Evolutionary conservation across 139 green algal species (phyloP), one percentile per base, ranked within the genome.

Genomic region (Micromonas pusilla): DNA sequence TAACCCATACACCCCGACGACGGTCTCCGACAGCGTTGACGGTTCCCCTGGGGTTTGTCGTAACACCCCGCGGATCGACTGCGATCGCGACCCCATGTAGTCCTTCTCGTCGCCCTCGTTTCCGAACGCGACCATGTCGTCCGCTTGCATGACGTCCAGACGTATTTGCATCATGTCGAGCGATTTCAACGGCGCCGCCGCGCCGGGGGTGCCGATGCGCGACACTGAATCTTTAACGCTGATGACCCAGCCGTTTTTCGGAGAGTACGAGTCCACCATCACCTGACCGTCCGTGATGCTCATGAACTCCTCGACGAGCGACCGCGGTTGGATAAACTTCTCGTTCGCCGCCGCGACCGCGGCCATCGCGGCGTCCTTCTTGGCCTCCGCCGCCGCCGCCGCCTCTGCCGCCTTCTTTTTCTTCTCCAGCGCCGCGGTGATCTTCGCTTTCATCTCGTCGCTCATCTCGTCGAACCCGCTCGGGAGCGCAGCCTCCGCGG

Each of bases 281-380:
- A 75, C 68, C 38, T 78, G 72, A 45, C 72, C 72, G 33, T 78
- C 72, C 1, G 72, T 68, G 31, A 78, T 78, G 52, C 31, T 62
- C 72, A 78, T 78, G 53, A 78, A 67, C 52, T 78, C 72, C 26
- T 78, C 72, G 0, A 67, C 72, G 26, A 78, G 33, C 13, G 72
- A 62, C 31, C 72, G 45, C 1, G 68, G 25, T 33, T 75, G 68
- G 23, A 32, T 39, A 36, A 38, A 75, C 23, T 16, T 23, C 0
- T 38, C 25, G 21, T 75, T 36, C 21, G 68, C 34, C 13, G 2
- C 16, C 37, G 26, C 37, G 23, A 6, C 37, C 62, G 52, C 31
- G 26, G 31, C 31, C 31, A n/a, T n/a, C n/a, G n/a, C n/a, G n/a
- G n/a, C n/a, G n/a, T n/a, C n/a, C n/a, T n/a, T n/a, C n/a, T 6